These are phyloP conservation scores for Stylosanthes scabra DNA, from an alignment of 331 rosid species.

Conservation along the genomic window DNA sequence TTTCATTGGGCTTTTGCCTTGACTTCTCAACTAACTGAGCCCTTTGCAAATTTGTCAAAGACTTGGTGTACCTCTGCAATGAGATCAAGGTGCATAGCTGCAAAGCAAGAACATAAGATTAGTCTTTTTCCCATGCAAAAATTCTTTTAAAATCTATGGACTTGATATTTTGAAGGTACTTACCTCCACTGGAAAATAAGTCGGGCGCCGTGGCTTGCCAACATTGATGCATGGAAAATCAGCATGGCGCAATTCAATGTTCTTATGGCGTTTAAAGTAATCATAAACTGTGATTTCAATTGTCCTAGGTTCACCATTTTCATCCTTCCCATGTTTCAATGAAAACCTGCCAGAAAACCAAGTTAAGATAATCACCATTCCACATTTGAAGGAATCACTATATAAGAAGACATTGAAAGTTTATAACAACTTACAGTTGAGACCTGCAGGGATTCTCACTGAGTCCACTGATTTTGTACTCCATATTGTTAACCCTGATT, in stretches of 20 bases:
- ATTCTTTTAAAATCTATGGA: background rate
- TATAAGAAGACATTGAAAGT: too few relatives aligned
- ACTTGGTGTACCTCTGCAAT: constrained; percentile 52
- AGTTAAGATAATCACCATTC: too few relatives aligned
- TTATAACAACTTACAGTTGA: constrained; percentile 33
- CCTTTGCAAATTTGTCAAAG: constrained; percentile 47
- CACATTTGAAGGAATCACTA: background rate
- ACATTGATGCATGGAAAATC: constrained; percentile 53
- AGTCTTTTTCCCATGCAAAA: background rate
- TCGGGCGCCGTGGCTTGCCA: constrained; percentile 47
- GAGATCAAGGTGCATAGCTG: constrained; percentile 48
- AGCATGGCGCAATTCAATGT: constrained; percentile 10
- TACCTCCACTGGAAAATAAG: constrained; percentile 57
- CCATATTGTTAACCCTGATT: constrained; percentile 39
- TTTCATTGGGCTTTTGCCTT: constrained; percentile 41
- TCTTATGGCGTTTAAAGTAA: constrained; percentile 27
- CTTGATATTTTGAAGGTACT: background rate
- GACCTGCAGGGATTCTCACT: constrained; percentile 43
- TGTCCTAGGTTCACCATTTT: constrained; percentile 25
- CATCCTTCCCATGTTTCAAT: constrained; percentile 32
- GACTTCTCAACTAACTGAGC: constrained; percentile 42
- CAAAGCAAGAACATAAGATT: background rate
- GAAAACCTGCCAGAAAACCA: constrained; percentile 34
- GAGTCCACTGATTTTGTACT: constrained; percentile 52
- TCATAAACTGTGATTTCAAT: constrained; percentile 44